A percentile compares a stretch with the other conserved stretches of the same genome.
Evolutionary conservation across 164 flowering plant genomes (phyloP).

Genomic region (Malania oleifera): DNA sequence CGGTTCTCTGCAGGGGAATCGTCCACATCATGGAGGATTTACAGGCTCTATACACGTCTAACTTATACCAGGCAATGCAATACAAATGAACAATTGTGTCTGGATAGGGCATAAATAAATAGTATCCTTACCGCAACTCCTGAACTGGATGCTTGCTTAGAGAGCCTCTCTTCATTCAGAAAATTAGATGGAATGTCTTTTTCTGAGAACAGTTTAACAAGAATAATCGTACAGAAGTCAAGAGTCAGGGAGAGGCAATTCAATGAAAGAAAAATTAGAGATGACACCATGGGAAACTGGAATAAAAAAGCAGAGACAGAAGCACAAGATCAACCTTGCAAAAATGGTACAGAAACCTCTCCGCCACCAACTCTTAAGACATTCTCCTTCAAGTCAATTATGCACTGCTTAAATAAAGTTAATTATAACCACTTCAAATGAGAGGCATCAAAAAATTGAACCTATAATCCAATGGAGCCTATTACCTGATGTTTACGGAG

Average conservation of each 20-base stretch:
- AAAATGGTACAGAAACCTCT: conserved; percentile 91
- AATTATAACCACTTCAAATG: neutral
- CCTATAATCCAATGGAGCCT: neutral
- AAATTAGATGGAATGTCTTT: conserved; percentile 80
- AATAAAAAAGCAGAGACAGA: conserved; percentile 1
- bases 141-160: conserved; percentile 70
- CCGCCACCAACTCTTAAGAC: conserved; percentile 96
- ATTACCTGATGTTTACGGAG: conserved; percentile 94
- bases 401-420: conserved; percentile 54
- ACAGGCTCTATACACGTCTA: no score
- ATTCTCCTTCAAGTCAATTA: conserved; percentile 89
- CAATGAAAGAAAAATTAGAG: neutral
- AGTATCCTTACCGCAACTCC: conserved; percentile 54
- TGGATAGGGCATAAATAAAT: neutral
- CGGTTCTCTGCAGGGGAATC: no score
- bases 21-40: no score
- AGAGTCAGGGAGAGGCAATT: neutral
- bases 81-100: neutral
- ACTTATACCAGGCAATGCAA: neutral
- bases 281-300: neutral
- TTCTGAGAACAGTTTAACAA: conserved; percentile 38
- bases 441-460: neutral
- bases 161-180: conserved; percentile 62
- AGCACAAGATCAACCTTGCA: conserved; percentile 54
- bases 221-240: neutral